phyloP scores from a whole-genome alignment of 768 basidiomycete genomes.

The Leccinum arenicola region DNA sequence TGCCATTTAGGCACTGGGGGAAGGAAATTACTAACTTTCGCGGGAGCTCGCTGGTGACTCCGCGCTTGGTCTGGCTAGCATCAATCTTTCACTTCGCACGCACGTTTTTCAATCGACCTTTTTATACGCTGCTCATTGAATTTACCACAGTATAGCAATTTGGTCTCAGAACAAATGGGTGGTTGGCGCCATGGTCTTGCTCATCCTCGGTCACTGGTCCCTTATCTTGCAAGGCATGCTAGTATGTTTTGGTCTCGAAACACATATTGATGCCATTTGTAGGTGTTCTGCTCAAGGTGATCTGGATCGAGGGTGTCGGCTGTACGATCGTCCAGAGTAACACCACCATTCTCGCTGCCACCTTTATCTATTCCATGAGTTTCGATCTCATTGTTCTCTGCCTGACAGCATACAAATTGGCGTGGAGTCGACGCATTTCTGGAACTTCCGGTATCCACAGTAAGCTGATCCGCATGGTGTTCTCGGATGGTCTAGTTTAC shows the following conservation, averaged over 20 bases:
- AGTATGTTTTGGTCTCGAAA: not conserved
- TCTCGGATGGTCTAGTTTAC: slow-evolving; percentile 69
- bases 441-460: slow-evolving; percentile 32
- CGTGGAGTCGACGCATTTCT: slow-evolving; percentile 21
- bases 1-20: not conserved
- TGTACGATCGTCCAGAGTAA: slow-evolving; percentile 61
- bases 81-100: slow-evolving; percentile 48
- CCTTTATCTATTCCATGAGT: slow-evolving; percentile 75
- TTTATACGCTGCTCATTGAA: slow-evolving; percentile 6
- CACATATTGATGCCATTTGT: not conserved
- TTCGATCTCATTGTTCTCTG: slow-evolving; percentile 63
- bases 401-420: slow-evolving; percentile 60
- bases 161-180: slow-evolving; percentile 60
- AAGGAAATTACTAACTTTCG: not conserved
- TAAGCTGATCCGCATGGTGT: slow-evolving; percentile 60
- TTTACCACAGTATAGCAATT: slow-evolving; percentile 50
- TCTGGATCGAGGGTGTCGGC: slow-evolving; percentile 45
- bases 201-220: slow-evolving; percentile 71
- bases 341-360: slow-evolving; percentile 61
- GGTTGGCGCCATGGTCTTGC: slow-evolving; percentile 44
- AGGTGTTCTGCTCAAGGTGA: slow-evolving; percentile 61
- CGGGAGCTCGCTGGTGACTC: slow-evolving; percentile 41
- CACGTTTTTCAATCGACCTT: slow-evolving; percentile 13
- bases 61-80: slow-evolving; percentile 43
- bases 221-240: slow-evolving; percentile 58